Evolutionary conservation across 164 flowering plant species (phyloP).

Genomic region (Vitis rupestris): DNA sequence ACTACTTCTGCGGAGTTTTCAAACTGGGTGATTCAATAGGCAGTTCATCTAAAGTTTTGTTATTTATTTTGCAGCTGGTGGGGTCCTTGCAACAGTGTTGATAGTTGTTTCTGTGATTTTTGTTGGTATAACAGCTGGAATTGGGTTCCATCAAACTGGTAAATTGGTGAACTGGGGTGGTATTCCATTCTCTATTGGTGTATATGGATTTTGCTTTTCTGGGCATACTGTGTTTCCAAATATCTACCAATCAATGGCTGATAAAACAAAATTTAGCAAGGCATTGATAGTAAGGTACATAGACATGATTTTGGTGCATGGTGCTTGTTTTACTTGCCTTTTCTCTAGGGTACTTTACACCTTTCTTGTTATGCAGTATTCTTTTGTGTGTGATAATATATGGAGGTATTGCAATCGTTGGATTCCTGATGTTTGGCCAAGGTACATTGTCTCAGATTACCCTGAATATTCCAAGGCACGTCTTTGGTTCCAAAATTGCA

Average conservation of each 20-base stretch:
- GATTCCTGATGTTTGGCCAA: conserved; percentile 86
- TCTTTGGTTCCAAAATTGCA: conserved; percentile 67
- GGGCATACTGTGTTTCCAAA: conserved; percentile 93
- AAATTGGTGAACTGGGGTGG: conserved; percentile 62
- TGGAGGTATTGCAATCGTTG: conserved; percentile 75
- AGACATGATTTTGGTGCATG: not conserved
- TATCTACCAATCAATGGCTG: conserved; percentile 92
- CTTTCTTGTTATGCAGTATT: conserved; percentile 55
- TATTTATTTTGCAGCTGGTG: conserved; percentile 66
- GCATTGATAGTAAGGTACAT: conserved; percentile 66
- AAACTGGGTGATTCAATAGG: not conserved
- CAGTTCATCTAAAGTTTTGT: conserved; percentile 2
- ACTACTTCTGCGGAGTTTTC: not conserved
- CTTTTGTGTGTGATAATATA: conserved; percentile 58
- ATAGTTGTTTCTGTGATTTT: conserved; percentile 51
- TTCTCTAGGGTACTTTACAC: not conserved
- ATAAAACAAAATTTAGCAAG: conserved; percentile 57
- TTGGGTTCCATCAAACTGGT: conserved; percentile 71
- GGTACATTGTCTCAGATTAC: conserved; percentile 81
- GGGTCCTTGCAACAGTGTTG: conserved; percentile 72
- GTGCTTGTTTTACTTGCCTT: not conserved
- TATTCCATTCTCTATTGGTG: conserved; percentile 81
- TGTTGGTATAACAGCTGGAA: conserved; percentile 53
- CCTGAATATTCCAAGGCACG: conserved; percentile 66
- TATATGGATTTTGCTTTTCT: conserved; percentile 84